Evolutionary conservation across 2,329 filamentous ascomycete genomes (phyloP), one percentile per base, ranked within the genome.

Genomic region (Spiromastix sp.): DNA sequence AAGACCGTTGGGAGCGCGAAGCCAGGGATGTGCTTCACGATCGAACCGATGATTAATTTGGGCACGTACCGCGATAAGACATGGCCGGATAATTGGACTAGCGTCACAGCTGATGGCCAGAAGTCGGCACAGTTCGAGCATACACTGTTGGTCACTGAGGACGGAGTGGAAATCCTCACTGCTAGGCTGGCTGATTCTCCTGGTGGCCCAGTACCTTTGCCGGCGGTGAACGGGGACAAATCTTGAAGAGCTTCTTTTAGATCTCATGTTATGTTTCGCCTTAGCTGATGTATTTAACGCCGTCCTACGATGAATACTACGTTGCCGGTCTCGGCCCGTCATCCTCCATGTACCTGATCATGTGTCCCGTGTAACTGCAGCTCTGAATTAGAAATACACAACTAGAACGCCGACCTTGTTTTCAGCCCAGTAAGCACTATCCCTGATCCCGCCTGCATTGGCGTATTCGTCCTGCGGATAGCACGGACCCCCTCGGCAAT

Each of bases 61-160:
- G 91, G 91, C 39, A 87, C 84, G 42, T 84, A 94, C 61, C 77
- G 77, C 43, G 91, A 98, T 55, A 81, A 91, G 57, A 96, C 86
- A 0, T 98, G 91, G 91, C 91, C 91, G 0, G 91, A 98, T 57
- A 85, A 96, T 66, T 98, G 91, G 91, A 98, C 91, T 1, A 94
- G 86, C 60, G 84, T 85, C 4, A 98, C 91, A 0, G 74, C 79
- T 38, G 91, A 98, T 56, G 91, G 91, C 33, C 83, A 81, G 60
- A 70, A 76, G 55, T 94, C 87, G 11, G 91, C 91, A 7, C 91
- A 98, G 56, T 98, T 98, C 74, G 84, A 93, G 58, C 85, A 93
- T 54, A 91, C 84, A 1, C 64, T 93, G 34, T 67, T 93, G 7
- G 83, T 93, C 2, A 93, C 85, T 0, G 82, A 86, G 51, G 74